Evolutionary conservation across 225 moss, liverwort and hornwort species (phyloP).

Genomic region (Antitrichia curtipendula): DNA sequence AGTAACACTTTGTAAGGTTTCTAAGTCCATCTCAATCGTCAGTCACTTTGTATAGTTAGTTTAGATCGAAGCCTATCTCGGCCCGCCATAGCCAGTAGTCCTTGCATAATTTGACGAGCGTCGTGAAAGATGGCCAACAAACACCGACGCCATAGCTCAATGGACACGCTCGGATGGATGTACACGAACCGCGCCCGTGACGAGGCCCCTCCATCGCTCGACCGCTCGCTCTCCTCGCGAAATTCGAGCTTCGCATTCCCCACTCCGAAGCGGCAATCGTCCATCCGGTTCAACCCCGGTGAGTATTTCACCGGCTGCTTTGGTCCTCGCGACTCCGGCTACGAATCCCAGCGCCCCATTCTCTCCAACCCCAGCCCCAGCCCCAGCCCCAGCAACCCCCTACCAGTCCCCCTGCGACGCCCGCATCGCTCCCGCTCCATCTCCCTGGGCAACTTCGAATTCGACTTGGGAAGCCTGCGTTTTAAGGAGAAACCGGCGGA

Average conservation of each 20-base stretch:
- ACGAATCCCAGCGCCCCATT: background rate
- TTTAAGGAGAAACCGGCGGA: background rate
- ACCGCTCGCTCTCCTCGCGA: slow-evolving; percentile 8
- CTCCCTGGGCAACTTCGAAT: slow-evolving; percentile 17
- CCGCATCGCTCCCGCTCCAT: slow-evolving; percentile 7
- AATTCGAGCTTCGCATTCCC: background rate
- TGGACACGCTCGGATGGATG: slow-evolving; percentile 28
- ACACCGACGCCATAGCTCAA: slow-evolving; percentile 37
- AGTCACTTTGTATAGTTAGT: background rate
- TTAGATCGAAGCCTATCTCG: background rate
- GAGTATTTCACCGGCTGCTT: slow-evolving; percentile 34
- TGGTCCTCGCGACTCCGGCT: background rate
- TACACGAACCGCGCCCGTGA: background rate
- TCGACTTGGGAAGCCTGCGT: slow-evolving; percentile 6
- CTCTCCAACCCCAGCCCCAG: background rate
- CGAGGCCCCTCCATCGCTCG: background rate
- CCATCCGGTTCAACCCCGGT: slow-evolving; percentile 15
- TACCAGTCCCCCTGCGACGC: background rate
- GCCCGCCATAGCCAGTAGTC: background rate
- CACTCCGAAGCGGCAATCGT: slow-evolving; percentile 7
- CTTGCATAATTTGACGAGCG: background rate
- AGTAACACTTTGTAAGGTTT: background rate
- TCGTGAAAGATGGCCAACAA: slow-evolving; percentile 1
- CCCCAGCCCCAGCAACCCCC: background rate
- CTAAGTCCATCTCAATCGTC: background rate